These are phyloP conservation scores for Knufia fluminis DNA, from an alignment of 2,329 filamentous ascomycete species.

Conservation along the genomic window DNA sequence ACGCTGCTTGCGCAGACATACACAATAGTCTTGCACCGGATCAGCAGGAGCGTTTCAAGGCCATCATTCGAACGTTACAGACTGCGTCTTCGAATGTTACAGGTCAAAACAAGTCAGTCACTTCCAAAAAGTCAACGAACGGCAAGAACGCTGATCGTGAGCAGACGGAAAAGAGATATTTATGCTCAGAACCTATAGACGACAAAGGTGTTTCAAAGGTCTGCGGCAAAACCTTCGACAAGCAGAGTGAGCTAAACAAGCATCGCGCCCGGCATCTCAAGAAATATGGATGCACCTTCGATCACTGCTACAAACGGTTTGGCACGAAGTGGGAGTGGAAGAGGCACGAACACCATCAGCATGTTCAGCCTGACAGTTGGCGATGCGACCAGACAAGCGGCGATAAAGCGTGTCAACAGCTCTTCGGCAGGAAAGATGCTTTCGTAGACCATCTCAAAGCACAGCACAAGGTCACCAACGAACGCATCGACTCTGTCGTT, in stretches of 20 bases:
- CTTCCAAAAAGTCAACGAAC: neutral
- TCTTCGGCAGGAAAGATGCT: slow-evolving; percentile 49
- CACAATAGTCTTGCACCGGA: no score
- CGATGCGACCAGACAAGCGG: slow-evolving; percentile 47
- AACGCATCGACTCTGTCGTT: slow-evolving; percentile 24
- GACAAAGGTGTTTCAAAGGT: neutral
- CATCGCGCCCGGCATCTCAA: slow-evolving; percentile 72
- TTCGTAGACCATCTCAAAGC: slow-evolving; percentile 55
- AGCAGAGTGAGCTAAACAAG: slow-evolving; percentile 50
- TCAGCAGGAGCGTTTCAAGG: no score
- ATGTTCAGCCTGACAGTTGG: slow-evolving; percentile 64
- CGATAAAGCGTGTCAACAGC: slow-evolving; percentile 15
- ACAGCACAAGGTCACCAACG: slow-evolving; percentile 34
- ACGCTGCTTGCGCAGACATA: no score
- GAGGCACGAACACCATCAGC: slow-evolving; percentile 74
- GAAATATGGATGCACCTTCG: slow-evolving; percentile 74
- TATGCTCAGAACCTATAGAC: neutral
- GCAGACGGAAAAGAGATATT: neutral
- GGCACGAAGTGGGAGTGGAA: slow-evolving; percentile 97
- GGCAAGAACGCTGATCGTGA: slow-evolving; percentile 1
- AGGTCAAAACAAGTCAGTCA: neutral
- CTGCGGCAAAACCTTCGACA: slow-evolving; percentile 15
- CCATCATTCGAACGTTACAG: no score
- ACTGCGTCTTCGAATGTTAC: neutral
- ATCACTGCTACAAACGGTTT: slow-evolving; percentile 60